These are phyloP conservation scores for Monosporascus sp. DNA, from an alignment of 2,329 filamentous ascomycete genomes.

Conservation along the genomic window DNA sequence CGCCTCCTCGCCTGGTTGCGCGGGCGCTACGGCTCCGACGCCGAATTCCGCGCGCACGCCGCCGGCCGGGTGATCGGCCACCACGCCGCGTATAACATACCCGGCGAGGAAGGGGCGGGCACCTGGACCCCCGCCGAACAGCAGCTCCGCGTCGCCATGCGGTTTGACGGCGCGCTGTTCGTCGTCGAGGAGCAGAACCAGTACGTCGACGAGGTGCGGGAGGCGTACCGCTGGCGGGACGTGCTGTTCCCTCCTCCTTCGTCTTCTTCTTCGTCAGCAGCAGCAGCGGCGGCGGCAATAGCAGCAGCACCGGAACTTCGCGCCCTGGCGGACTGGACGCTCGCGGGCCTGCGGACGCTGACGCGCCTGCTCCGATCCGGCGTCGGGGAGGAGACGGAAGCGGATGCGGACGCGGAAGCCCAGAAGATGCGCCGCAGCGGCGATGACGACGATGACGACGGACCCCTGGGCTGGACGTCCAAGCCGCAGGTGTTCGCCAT, in stretches of 20 bases:
- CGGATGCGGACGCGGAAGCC: slow-evolving; percentile 5
- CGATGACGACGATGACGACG: slow-evolving; percentile 40
- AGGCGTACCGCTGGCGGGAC: slow-evolving; percentile 62
- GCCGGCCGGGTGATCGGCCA: slow-evolving; percentile 37
- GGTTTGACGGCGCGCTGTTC: slow-evolving; percentile 67
- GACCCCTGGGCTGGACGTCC: slow-evolving; percentile 67
- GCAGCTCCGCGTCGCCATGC: slow-evolving; percentile 41
- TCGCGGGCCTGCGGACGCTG: slow-evolving; percentile 42
- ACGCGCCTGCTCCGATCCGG: slow-evolving; percentile 12
- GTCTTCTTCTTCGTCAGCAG: slow-evolving; percentile 7
- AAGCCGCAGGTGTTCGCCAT: slow-evolving; percentile 62
- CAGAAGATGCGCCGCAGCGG: not conserved
- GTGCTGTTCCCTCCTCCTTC: slow-evolving; percentile 31
- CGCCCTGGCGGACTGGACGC: slow-evolving; percentile 41
- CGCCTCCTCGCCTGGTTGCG: slow-evolving; percentile 40
- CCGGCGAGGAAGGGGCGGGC: not conserved
- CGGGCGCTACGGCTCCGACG: slow-evolving; percentile 25
- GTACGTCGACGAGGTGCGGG: slow-evolving; percentile 78
- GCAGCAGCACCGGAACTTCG: slow-evolving; percentile 9
- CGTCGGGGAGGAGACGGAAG: slow-evolving; percentile 1
- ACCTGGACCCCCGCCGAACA: slow-evolving; percentile 17
- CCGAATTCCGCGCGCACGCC: slow-evolving; percentile 35
- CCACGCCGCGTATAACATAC: slow-evolving; percentile 14
- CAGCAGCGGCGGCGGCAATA: slow-evolving; percentile 2
- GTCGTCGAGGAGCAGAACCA: slow-evolving; percentile 88